A percentile compares a stretch with the other conserved stretches of the same genome.
phyloP scores from a whole-genome alignment of 2,329 filamentous ascomycete genomes.

The Pseudocercospora musae region DNA sequence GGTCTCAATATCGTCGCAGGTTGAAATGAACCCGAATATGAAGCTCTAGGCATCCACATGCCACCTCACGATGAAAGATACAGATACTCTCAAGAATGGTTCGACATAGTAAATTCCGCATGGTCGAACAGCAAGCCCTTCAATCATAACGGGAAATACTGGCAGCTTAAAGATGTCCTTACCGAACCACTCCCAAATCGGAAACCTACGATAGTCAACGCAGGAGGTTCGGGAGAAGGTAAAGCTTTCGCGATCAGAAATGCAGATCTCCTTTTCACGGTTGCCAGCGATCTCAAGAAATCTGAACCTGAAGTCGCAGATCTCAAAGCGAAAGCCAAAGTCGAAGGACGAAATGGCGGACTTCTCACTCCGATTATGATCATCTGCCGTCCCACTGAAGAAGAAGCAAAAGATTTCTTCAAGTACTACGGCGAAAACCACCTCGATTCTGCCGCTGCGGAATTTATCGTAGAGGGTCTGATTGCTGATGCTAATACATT shows the following conservation, averaged over 20 bases:
- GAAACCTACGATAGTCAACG: background rate
- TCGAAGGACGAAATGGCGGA: background rate
- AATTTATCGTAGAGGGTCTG: background rate
- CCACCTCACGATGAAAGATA: background rate
- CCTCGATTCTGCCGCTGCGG: background rate
- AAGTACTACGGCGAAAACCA: background rate
- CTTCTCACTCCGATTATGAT: background rate
- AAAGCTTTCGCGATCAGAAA: background rate
- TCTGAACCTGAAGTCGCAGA: background rate
- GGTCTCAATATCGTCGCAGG: conserved; percentile 4
- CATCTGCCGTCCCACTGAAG: background rate
- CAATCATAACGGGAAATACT: background rate
- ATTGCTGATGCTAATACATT: background rate
- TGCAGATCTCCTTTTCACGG: background rate
- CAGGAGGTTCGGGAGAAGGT: background rate
- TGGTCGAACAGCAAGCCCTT: background rate
- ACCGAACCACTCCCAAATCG: background rate
- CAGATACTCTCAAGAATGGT: background rate
- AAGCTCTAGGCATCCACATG: background rate
- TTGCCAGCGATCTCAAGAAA: background rate
- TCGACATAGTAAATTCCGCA: background rate
- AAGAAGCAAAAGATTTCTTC: background rate
- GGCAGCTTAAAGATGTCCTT: background rate
- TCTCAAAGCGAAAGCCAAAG: background rate
- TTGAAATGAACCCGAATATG: conserved; percentile 1